Base-by-base conservation (phyloP, 2,329 filamentous ascomycete species). In the Helotiales sp. region DNA sequence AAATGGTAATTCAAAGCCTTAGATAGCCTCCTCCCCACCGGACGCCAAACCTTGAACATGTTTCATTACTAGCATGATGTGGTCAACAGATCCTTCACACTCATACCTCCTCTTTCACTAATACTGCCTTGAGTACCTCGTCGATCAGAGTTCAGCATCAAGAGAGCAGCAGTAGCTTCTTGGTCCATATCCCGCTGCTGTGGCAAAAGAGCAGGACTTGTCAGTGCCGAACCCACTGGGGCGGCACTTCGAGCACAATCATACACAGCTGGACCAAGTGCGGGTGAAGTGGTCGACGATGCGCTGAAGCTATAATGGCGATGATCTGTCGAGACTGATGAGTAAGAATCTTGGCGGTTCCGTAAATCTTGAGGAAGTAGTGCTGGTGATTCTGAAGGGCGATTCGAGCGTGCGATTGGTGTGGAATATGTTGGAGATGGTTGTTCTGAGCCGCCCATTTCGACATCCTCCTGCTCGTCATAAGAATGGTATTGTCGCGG, bases 91-190 rank as follows among this genome's bases (percentile, higher is more conserved):
- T 83, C 81, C 53, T 75, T 76, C 5, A 83, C 81, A 69, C 80
- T 83, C 76, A 82, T 81, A 19, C 40, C n/a, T 2, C 79, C 77
- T 49, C 77, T 72, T 34, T 74, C 74, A 52, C 73, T 71, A 7
- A 58, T 55, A 47, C 58, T 66, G 51, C 52, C 56, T 19, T 59
- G 63, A 36, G 58, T 66, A 51, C 63, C 68, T 59, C 34, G 79
- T 38, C 90, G 83, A 71, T 95, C 91, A 54, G 81, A 85, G 64
- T 93, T 96, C 58, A 97, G 77, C 92, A 96, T 96, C 71, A 96
- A 74, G 65, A 96, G 73, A 2, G 92, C 93, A 12, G 91, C 88
- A 7, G 91, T 95, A 1, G 91, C 93, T 50, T 86, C 83, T 33
- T 76, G 75, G 67, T 83, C 69, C 31, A 67, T 87, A 61, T 89